Evolutionary conservation across 345 rosid species (phyloP).

Genomic region (Gossypium ekmanianum): DNA sequence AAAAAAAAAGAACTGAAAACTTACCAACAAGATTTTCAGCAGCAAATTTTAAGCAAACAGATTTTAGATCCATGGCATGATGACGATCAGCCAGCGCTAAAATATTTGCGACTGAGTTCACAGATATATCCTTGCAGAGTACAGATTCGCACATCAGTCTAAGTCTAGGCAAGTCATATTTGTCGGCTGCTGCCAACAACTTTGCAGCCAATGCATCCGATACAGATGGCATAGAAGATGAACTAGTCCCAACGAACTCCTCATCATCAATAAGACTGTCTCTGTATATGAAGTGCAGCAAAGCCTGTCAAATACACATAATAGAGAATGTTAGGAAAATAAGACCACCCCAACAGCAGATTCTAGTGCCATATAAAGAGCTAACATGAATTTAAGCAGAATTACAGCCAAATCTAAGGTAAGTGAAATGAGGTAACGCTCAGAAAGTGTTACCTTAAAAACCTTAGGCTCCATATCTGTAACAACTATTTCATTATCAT

Average conservation of each 20-base stretch:
- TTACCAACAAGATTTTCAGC: slow-evolving; percentile 88
- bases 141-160: slow-evolving; percentile 82
- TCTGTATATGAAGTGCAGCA: slow-evolving; percentile 72
- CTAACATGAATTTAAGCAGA: not conserved
- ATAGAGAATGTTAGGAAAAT: slow-evolving; percentile 20
- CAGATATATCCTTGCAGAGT: slow-evolving; percentile 80
- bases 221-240: slow-evolving; percentile 45
- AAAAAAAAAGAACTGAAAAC: slow-evolving; percentile 18
- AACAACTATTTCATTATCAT: slow-evolving; percentile 44
- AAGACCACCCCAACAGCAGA: not conserved
- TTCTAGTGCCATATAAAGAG: not conserved
- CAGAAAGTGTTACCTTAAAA: slow-evolving; percentile 54
- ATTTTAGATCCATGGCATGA: slow-evolving; percentile 72
- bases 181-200: slow-evolving; percentile 83
- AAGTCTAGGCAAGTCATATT: slow-evolving; percentile 72
- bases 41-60: slow-evolving; percentile 79
- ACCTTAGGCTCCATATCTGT: slow-evolving; percentile 80
- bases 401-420: slow-evolving; percentile 15
- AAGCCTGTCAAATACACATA: slow-evolving; percentile 49
- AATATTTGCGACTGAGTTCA: slow-evolving; percentile 66
- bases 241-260: slow-evolving; percentile 48
- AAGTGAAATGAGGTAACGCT: not conserved
- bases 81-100: slow-evolving; percentile 77
- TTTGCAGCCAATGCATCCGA: slow-evolving; percentile 64
- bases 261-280: slow-evolving; percentile 70